A percentile compares a stretch with the other conserved stretches of the same genome.
phyloP scores from a whole-genome alignment of 306 rosid species.

The Vigna nakashimae region DNA sequence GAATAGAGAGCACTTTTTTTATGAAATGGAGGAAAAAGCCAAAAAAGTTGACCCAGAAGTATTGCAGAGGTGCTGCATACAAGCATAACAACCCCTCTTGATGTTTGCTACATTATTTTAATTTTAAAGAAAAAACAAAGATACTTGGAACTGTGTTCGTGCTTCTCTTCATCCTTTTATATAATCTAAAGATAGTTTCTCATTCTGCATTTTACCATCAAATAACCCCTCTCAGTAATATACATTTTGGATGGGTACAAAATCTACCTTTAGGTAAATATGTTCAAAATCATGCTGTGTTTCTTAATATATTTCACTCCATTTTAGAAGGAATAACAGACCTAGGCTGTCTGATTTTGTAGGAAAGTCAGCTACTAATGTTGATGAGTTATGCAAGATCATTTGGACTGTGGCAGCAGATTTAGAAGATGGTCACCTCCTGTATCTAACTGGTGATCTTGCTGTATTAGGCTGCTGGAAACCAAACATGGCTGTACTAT shows the following conservation, averaged over 20 bases:
- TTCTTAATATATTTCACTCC: conserved; percentile 27
- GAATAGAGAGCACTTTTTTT: background rate
- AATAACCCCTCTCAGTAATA: conserved; percentile 26
- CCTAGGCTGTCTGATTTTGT: conserved; percentile 51
- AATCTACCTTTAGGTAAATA: conserved; percentile 25
- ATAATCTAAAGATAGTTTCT: conserved; percentile 14
- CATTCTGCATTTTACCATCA: conserved; percentile 17
- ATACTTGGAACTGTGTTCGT: background rate
- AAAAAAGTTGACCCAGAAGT: conserved; percentile 16
- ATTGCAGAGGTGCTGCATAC: conserved; percentile 7
- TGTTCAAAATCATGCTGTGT: conserved; percentile 35
- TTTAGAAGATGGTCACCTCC: conserved; percentile 77
- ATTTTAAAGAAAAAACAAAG: no score
- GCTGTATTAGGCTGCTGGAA: conserved; percentile 88
- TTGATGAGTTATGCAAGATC: conserved; percentile 66
- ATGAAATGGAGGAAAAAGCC: conserved; percentile 13
- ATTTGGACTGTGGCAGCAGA: conserved; percentile 85
- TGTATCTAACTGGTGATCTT: conserved; percentile 88
- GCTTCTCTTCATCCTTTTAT: conserved; percentile 32
- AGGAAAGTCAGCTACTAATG: conserved; percentile 61
- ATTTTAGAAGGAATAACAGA: conserved; percentile 55
- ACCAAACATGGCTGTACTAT: conserved; percentile 70
- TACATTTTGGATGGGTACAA: background rate
- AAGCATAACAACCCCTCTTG: conserved; percentile 20
- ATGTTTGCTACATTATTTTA: conserved; percentile 12